A percentile compares a stretch with the other conserved stretches of the same genome.
Evolutionary conservation across 768 basidiomycete genomes (phyloP).

Genomic region (Grammothele lineata): DNA sequence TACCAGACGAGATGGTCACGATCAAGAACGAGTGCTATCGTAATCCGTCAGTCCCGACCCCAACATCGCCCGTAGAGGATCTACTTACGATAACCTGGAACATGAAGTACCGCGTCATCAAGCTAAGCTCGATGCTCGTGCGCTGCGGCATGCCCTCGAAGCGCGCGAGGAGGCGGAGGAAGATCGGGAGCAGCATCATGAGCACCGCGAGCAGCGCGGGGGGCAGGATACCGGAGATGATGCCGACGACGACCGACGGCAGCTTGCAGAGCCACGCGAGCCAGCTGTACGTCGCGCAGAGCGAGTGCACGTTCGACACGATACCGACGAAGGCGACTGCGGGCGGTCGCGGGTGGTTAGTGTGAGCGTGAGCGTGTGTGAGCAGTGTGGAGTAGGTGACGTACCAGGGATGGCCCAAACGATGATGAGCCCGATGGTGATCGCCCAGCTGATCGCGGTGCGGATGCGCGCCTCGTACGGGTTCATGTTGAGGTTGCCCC

Average conservation of each 20-base stretch:
- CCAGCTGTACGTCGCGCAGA: slow-evolving; percentile 65
- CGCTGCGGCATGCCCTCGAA: slow-evolving; percentile 90
- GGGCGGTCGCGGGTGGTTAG: too few relatives aligned
- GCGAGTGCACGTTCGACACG: slow-evolving; percentile 72
- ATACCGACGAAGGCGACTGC: slow-evolving; percentile 62
- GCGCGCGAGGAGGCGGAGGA: slow-evolving; percentile 73
- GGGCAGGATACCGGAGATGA: slow-evolving; percentile 87
- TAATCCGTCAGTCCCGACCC: background rate
- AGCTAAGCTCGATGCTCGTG: slow-evolving; percentile 77
- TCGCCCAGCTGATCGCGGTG: slow-evolving; percentile 55
- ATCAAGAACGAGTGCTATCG: slow-evolving; percentile 86
- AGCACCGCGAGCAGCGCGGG: slow-evolving; percentile 84
- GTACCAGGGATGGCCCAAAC: slow-evolving; percentile 83
- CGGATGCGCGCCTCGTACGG: slow-evolving; percentile 62
- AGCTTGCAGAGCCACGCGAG: slow-evolving; percentile 81
- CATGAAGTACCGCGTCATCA: slow-evolving; percentile 91
- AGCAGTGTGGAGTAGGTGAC: slow-evolving; percentile 7
- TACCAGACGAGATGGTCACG: slow-evolving; percentile 80
- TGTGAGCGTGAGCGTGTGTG: too few relatives aligned
- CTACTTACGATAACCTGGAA: slow-evolving; percentile 83
- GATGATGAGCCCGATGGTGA: slow-evolving; percentile 77
- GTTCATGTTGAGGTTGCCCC: slow-evolving; percentile 86
- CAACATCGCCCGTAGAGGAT: background rate
- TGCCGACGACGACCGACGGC: slow-evolving; percentile 63
- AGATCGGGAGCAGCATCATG: slow-evolving; percentile 84